Percentiles rank a stretch among this genome's conserved stretches.
Evolutionary conservation across 768 basidiomycete genomes (phyloP).

Genomic region (Hypsizygus marmoreus): DNA sequence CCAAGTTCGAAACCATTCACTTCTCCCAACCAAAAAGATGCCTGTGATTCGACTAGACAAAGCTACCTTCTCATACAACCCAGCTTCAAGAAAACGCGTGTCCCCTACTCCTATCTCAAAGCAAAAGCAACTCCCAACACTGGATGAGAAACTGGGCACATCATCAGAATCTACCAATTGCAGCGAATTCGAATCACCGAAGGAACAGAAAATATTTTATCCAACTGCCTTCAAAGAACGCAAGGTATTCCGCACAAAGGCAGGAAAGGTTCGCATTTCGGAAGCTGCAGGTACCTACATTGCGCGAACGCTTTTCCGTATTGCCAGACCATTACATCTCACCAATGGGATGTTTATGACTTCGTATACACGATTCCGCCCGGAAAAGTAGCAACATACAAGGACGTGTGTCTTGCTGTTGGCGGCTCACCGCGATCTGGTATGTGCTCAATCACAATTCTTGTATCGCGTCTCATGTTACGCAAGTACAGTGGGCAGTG

Average conservation of each 20-base stretch:
- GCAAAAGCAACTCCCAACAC: not conserved
- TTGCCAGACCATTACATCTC: conserved; percentile 47
- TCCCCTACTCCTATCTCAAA: not conserved
- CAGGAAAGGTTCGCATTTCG: conserved; percentile 37
- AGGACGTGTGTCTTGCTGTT: conserved; percentile 48
- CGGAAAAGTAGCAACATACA: conserved; percentile 60
- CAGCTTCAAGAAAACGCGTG: not conserved
- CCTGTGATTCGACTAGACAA: conserved; percentile 20
- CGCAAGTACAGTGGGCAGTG: conserved; percentile 52
- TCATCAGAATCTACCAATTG: not conserved
- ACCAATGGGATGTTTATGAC: conserved; percentile 67
- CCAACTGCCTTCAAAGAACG: conserved; percentile 29
- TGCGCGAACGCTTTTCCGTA: no score
- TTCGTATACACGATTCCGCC: conserved; percentile 47
- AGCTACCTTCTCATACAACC: conserved; percentile 13
- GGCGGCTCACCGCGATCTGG: conserved; percentile 68
- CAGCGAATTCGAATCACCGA: not conserved
- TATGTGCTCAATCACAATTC: conserved; percentile 32
- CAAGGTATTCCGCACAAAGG: conserved; percentile 29
- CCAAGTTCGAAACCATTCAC: not conserved
- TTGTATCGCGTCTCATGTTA: no score
- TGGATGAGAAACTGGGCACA: not conserved
- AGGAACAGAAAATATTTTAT: conserved; percentile 18
- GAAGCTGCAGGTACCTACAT: no score
- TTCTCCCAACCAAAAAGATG: conserved; percentile 3